These are phyloP conservation scores for Inga leiocalycina DNA, from an alignment of 306 rosid species.

Conservation along the genomic window DNA sequence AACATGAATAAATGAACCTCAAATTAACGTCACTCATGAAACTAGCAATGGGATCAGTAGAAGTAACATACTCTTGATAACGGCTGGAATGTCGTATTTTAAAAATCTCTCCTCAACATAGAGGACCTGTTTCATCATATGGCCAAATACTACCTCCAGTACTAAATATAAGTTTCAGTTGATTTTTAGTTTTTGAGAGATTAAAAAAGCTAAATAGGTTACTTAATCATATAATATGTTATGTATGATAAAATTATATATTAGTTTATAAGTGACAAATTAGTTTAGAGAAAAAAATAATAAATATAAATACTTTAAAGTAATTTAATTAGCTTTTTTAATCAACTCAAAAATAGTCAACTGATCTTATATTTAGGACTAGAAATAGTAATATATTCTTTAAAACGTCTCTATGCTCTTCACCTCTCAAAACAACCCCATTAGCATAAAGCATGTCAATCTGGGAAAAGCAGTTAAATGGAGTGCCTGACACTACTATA, in stretches of 20 bases:
- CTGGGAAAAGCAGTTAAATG: conserved; percentile 85
- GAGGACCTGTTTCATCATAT: conserved; percentile 62
- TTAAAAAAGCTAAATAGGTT: too few relatives aligned
- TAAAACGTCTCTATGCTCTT: conserved; percentile 40
- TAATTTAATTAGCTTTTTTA: too few relatives aligned
- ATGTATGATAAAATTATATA: too few relatives aligned
- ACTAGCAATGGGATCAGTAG: conserved; percentile 2
- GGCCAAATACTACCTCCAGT: conserved; percentile 11
- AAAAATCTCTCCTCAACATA: conserved; percentile 56
- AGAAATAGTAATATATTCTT: conserved; percentile 27
- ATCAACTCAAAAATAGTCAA: too few relatives aligned
- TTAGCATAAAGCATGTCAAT: conserved; percentile 84
- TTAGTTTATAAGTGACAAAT: too few relatives aligned
- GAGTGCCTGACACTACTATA: conserved; percentile 49
- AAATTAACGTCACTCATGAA: not conserved
- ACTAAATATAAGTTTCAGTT: too few relatives aligned
- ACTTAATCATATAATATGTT: too few relatives aligned
- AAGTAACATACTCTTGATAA: conserved; percentile 61
- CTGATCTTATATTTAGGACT: too few relatives aligned
- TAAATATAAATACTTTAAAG: too few relatives aligned
- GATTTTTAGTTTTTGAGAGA: too few relatives aligned
- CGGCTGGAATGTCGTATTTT: conserved; percentile 80
- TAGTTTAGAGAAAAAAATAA: too few relatives aligned
- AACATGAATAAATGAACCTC: not conserved
- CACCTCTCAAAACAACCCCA: conserved; percentile 71